Evolutionary conservation across 768 basidiomycete species (phyloP).

Genomic region (Lanmaoa rubissima): DNA sequence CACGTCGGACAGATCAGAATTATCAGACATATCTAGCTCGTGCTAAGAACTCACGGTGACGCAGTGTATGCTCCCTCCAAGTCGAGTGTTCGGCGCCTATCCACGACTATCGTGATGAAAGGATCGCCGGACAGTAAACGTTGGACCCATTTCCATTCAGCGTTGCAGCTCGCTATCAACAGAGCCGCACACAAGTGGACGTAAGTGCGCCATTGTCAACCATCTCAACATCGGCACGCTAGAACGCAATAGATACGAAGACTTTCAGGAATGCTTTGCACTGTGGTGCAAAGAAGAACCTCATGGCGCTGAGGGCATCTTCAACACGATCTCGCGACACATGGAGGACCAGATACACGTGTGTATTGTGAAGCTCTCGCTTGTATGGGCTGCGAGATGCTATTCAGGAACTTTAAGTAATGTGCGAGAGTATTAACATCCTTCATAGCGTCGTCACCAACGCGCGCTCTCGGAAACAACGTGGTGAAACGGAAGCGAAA

Average conservation of each 20-base stretch:
- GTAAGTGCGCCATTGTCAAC: constrained; percentile 31
- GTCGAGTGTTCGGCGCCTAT: not conserved
- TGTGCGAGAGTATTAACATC: constrained; percentile 63
- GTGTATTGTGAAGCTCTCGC: not conserved
- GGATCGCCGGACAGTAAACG: constrained; percentile 40
- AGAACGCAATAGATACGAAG: constrained; percentile 40
- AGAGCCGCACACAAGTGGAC: constrained; percentile 54
- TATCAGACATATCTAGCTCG: no score
- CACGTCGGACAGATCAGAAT: no score
- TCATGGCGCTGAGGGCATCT: constrained; percentile 57
- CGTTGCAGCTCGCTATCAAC: constrained; percentile 52
- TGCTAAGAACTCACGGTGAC: no score
- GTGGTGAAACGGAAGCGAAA: constrained; percentile 38
- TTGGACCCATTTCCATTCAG: constrained; percentile 51
- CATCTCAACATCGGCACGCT: not conserved
- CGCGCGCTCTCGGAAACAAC: constrained; percentile 53
- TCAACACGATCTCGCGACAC: constrained; percentile 65
- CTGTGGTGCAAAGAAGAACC: constrained; percentile 65
- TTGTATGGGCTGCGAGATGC: constrained; percentile 46
- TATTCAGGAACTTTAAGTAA: constrained; percentile 68
- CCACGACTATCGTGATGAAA: constrained; percentile 18
- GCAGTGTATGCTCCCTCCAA: no score
- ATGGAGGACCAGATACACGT: constrained; percentile 63
- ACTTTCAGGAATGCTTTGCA: constrained; percentile 63
- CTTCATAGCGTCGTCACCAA: constrained; percentile 70